Base-by-base conservation (phyloP, 75 land plant species). In the Picea sitchensis region DNA sequence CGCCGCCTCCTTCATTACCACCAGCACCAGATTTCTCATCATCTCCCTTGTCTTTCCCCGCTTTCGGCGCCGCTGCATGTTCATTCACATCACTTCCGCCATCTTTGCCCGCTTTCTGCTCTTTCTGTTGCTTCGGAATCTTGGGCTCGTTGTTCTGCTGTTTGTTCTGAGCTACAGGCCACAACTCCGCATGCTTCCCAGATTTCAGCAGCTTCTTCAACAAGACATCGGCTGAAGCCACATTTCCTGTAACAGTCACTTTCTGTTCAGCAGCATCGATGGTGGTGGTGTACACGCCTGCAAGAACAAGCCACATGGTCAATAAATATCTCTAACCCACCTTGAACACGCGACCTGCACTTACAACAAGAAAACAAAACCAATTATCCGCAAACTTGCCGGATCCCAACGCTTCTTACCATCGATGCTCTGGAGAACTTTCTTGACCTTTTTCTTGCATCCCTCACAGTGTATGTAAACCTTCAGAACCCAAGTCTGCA, bases 401-500 rank as follows among this genome's bases (percentile, higher is more conserved):
- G n/a, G 3, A 62, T 5, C 64, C 21, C n/a, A 1, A 7, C 8
- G 23, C 21, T 3, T 62, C 76, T 1, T 41, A 92, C 94, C 94
- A 32, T 92, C 90, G 0, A 92, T 81, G 80, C 86, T 78, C 26
- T 88, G 88, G 11, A 92, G 90, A 8, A 90, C 81, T 68, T 83
- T 88, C 87, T 86, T 90, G n/a, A 92, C 90, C 73, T 89, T 90
- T 79, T 81, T 90, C 89, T 83, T 88, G 81, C 94, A 92, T 59
- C 94, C 94, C 79, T 88, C 87, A 59, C 94, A 92, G 84, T 92
- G 94, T 73, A 92, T 88, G 21, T 78, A 82, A 0, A 92, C 94
- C 81, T 81, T 92, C 80, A 92, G 64, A 41, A 84, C 86, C 84
- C 85, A 90, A 26, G 90, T 90, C 92, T 92, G 77, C 71, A 51